Evolutionary conservation across 208 protist genomes (phyloP), one percentile per base, ranked within the genome.

Genomic region (Leishmania aethiopica): DNA sequence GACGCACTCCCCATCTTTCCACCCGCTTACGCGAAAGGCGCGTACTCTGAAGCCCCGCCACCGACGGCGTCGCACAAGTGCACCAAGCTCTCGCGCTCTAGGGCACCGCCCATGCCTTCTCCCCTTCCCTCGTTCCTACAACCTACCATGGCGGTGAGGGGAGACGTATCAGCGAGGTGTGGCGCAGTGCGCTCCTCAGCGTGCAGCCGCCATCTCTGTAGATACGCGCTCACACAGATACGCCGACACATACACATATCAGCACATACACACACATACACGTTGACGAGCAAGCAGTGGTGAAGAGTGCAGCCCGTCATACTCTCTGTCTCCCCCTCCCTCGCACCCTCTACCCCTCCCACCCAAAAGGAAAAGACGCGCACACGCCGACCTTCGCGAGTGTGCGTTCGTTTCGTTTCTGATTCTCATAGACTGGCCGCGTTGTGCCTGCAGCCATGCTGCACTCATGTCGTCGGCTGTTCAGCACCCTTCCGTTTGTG

Each of bases 401-500:
- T 7, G 69, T 6, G 19, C 8, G 7, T 71, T 45, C 17, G 35
- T 51, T 69, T 40, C 32, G 32, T 42, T 69, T 40, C 62, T 32
- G 11, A 10, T 15, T 69, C 10, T 40, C 62, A 47, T 73, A 19
- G 17, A 32, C 3, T 51, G 5, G 28, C 51, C 25, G 69, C 32
- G 37, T 37, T n/a, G n/a, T 45, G 45, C 70, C 70, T 37, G 17
- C 28, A 37, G 64, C 57, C 8, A 90, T 90, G 84, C 77, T 88
- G 45, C 79, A 77, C n/a, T 62, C 69, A 40, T 86, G 69, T 51
- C 64, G 67, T 35, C 60, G 25, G 22, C 60, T 84, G 32, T 62
- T 66, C 37, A 19, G 25, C 6, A 53, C 89, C 40, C 85, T 96
- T 59, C 93, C 94, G 10, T 97, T 97, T 90, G 91, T 91, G 86